Evolutionary conservation across 169 alveolate genomes (phyloP).

Genomic region (Plasmodium vinckei): DNA sequence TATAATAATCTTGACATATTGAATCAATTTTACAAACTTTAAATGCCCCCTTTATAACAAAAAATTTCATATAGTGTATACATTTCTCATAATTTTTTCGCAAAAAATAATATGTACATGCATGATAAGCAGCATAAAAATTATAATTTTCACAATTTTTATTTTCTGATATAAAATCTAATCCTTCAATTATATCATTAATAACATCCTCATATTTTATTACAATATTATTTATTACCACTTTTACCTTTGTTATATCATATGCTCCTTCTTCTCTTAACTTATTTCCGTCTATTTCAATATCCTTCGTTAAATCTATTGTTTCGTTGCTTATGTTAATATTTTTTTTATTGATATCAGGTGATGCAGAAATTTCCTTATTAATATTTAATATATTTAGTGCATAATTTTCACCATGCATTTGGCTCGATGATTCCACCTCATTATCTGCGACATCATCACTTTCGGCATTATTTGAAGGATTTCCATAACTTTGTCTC

Average conservation of each 20-base stretch:
- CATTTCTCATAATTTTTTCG: constrained; percentile 40
- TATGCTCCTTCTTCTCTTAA: neutral
- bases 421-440: no score
- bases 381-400: constrained; percentile 8
- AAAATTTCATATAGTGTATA: constrained; percentile 45
- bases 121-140: constrained; percentile 64
- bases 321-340: neutral
- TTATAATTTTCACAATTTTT: constrained; percentile 63
- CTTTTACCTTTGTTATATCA: constrained; percentile 36
- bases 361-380: neutral
- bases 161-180: constrained; percentile 56
- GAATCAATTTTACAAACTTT: constrained; percentile 54
- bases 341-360: neutral
- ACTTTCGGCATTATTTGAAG: neutral
- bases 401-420: neutral
- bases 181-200: constrained; percentile 71
- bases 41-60: constrained; percentile 46
- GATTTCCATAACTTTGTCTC: no score
- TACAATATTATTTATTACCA: constrained; percentile 60
- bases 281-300: constrained; percentile 19
- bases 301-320: constrained; percentile 7
- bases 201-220: constrained; percentile 64
- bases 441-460: constrained; percentile 1
- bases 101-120: constrained; percentile 62
- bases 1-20: constrained; percentile 42